These are phyloP conservation scores for Sclerotinia nivalis DNA, from an alignment of 2,329 filamentous ascomycete species.

Conservation along the genomic window DNA sequence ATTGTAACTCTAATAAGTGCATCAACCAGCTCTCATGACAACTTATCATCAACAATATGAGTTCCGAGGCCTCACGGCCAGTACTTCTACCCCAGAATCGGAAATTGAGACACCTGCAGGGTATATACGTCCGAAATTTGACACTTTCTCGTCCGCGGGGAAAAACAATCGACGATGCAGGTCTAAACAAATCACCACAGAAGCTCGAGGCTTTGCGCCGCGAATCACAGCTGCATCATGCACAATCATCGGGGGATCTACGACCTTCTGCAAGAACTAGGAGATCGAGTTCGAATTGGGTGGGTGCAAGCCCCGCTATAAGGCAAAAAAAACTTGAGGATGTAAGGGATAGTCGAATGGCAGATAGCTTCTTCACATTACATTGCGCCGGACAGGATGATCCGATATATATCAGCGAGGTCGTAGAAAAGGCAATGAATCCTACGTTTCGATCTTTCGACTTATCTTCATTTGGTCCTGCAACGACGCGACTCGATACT, in stretches of 20 bases:
- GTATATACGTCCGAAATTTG: slow-evolving; percentile 84
- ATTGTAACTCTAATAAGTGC: background rate
- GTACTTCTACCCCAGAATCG: slow-evolving; percentile 72
- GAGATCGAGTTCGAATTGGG: slow-evolving; percentile 64
- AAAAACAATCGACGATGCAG: slow-evolving; percentile 73
- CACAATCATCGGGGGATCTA: slow-evolving; percentile 56
- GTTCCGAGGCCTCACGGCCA: slow-evolving; percentile 43
- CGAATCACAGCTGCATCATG: slow-evolving; percentile 55
- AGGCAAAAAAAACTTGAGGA: slow-evolving; percentile 76
- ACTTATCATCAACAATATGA: slow-evolving; percentile 34
- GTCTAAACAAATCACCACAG: slow-evolving; percentile 63
- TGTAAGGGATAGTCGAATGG: slow-evolving; percentile 69
- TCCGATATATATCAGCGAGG: slow-evolving; percentile 89
- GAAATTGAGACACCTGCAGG: slow-evolving; percentile 82
- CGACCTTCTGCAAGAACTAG: slow-evolving; percentile 46
- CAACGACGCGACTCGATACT: slow-evolving; percentile 63
- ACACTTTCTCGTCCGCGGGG: slow-evolving; percentile 60
- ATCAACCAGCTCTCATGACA: slow-evolving; percentile 12
- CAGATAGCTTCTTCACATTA: slow-evolving; percentile 86
- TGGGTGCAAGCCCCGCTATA: slow-evolving; percentile 55
- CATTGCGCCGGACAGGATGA: slow-evolving; percentile 67
- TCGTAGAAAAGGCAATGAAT: slow-evolving; percentile 79
- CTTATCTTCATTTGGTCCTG: slow-evolving; percentile 61
- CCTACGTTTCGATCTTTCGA: slow-evolving; percentile 88
- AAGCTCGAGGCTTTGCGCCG: slow-evolving; percentile 57